phyloP scores from a whole-genome alignment of 805 yeast species.

The Kluyveromyces dobzhanskii region DNA sequence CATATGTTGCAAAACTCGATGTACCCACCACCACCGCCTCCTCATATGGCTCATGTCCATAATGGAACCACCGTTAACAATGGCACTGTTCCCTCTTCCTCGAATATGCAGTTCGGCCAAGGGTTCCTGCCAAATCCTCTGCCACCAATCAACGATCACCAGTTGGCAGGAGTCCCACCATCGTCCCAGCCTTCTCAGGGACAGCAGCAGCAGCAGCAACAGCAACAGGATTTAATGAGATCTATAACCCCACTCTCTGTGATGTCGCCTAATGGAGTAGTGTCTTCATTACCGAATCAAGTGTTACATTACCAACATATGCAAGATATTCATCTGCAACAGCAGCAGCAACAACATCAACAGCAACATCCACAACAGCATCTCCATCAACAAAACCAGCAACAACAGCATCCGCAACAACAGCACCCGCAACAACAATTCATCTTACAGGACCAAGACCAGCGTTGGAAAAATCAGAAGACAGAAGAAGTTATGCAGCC shows the following conservation, averaged over 20 bases:
- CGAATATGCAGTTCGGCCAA: conserved; percentile 4
- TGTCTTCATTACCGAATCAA: conserved; percentile 3
- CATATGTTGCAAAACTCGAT: conserved; percentile 2
- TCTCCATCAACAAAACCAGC: conserved; percentile 4
- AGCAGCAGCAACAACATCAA: conserved; percentile 6
- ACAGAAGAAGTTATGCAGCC: conserved; percentile 33
- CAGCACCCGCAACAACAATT: conserved; percentile 6
- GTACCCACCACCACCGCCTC: conserved; percentile 2
- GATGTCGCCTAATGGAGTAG: conserved; percentile 2
- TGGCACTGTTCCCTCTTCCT: neutral
- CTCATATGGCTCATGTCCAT: conserved; percentile 5
- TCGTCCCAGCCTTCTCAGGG: conserved; percentile 1
- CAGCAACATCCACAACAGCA: conserved; percentile 9
- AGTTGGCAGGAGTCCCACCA: conserved; percentile 3
- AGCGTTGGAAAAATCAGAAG: conserved; percentile 29
- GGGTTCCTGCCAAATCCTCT: conserved; percentile 4
- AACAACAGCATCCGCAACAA: conserved; percentile 8
- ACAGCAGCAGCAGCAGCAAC: conserved; percentile 6
- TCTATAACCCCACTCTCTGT: conserved; percentile 5
- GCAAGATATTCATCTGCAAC: conserved; percentile 9
- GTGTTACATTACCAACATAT: conserved; percentile 2
- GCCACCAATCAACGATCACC: conserved; percentile 7
- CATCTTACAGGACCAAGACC: conserved; percentile 8
- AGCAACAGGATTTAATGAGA: conserved; percentile 1
- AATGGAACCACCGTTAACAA: conserved; percentile 8